Percentiles rank a stretch among this genome's conserved stretches.
Evolutionary conservation across 1,139 yeast genomes (phyloP).

Genomic region (Suhomyces ambrosiae): DNA sequence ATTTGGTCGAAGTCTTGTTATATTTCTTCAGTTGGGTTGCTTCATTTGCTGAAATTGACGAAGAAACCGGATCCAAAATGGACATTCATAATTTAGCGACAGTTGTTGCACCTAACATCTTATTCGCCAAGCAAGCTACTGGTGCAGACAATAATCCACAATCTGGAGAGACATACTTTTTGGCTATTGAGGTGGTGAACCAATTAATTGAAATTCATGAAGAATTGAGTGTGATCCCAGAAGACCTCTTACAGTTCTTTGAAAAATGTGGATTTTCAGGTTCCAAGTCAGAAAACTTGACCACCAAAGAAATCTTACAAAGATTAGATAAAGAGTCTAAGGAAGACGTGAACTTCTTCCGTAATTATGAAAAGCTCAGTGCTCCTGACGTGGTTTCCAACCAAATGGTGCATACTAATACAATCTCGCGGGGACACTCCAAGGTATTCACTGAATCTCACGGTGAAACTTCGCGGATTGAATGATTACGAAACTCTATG

Average conservation of each 20-base stretch:
- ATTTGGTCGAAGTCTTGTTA: slow-evolving; percentile 81
- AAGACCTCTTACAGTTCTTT: slow-evolving; percentile 45
- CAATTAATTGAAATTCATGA: slow-evolving; percentile 82
- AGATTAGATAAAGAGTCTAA: slow-evolving; percentile 35
- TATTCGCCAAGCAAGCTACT: slow-evolving; percentile 52
- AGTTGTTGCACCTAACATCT: slow-evolving; percentile 89
- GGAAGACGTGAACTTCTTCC: slow-evolving; percentile 35
- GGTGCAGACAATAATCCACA: slow-evolving; percentile 28
- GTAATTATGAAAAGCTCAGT: slow-evolving; percentile 25
- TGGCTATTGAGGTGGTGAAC: slow-evolving; percentile 90
- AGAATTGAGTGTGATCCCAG: slow-evolving; percentile 77
- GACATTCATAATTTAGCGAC: slow-evolving; percentile 94
- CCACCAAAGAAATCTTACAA: slow-evolving; percentile 43
- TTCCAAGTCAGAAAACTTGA: slow-evolving; percentile 21
- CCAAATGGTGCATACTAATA: slow-evolving; percentile 36
- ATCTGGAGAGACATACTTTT: slow-evolving; percentile 74
- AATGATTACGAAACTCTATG: slow-evolving; percentile 2
- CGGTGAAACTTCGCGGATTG: slow-evolving; percentile 28
- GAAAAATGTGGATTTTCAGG: slow-evolving; percentile 37
- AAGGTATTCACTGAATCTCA: slow-evolving; percentile 31
- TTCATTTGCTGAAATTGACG: slow-evolving; percentile 87
- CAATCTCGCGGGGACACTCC: slow-evolving; percentile 39
- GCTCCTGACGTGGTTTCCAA: slow-evolving; percentile 23
- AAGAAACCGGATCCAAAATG: slow-evolving; percentile 93
- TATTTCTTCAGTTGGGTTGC: slow-evolving; percentile 95